Conservation (phyloP, 2,329 filamentous ascomycete species). For the Phyllosticta paracitricarpa region DNA sequence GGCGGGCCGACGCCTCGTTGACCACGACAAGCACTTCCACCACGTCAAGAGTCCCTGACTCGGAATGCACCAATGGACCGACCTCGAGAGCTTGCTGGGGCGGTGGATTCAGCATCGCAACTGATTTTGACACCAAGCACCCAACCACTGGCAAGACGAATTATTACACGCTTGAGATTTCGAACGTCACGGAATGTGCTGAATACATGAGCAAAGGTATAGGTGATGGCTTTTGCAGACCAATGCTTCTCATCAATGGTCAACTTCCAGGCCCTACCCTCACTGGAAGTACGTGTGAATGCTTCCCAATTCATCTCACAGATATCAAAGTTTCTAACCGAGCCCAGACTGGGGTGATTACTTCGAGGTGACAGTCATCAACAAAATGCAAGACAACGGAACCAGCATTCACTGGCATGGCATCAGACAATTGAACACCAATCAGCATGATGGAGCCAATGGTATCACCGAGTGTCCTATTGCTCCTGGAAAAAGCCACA, state of each 20-base stretch:
- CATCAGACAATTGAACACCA: slow-evolving; percentile 45
- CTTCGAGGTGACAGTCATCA: slow-evolving; percentile 40
- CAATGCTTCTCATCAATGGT: slow-evolving; percentile 37
- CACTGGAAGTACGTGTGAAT: slow-evolving; percentile 40
- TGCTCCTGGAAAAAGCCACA: slow-evolving; percentile 23
- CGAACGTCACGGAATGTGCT: slow-evolving; percentile 31
- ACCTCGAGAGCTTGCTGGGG: slow-evolving; percentile 33
- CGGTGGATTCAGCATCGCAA: slow-evolving; percentile 33
- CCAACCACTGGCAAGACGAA: slow-evolving; percentile 28
- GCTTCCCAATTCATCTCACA: not conserved
- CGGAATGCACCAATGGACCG: slow-evolving; percentile 32
- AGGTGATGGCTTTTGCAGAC: slow-evolving; percentile 20
- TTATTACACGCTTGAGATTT: slow-evolving; percentile 32
- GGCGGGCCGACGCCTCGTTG: not conserved
- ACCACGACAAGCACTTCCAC: slow-evolving; percentile 1
- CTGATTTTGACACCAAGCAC: slow-evolving; percentile 36
- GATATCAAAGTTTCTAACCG: slow-evolving; percentile 23
- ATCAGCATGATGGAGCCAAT: slow-evolving; percentile 47
- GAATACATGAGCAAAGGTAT: slow-evolving; percentile 13
- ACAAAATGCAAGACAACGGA: slow-evolving; percentile 44
- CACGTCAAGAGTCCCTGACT: slow-evolving; percentile 16
- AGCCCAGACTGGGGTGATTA: slow-evolving; percentile 33
- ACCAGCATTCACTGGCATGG: slow-evolving; percentile 56
- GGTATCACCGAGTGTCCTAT: slow-evolving; percentile 34
- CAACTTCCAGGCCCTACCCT: slow-evolving; percentile 58